Base-by-base conservation (phyloP, 768 basidiomycete genomes). In the Dictyophora rubrovolvata region DNA sequence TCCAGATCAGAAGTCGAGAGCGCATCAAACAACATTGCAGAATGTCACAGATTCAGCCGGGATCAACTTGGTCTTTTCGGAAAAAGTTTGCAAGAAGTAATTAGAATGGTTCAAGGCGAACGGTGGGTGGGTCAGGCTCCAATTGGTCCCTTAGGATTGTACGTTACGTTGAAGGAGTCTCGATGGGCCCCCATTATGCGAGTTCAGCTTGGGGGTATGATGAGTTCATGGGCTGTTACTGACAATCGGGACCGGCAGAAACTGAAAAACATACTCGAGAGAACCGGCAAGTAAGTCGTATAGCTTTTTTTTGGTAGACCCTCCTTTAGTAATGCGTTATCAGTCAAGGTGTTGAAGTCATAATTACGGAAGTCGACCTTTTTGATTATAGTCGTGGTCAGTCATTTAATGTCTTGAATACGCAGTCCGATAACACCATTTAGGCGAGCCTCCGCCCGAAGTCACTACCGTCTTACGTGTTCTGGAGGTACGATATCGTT, bases 381-480 rank as follows among this genome's bases (percentile, higher is more conserved):
- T 97, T 96, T 68, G 90, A 96, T 66, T 94, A 81, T 64, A 75
- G 76, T 37, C 60, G 64, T 1, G 93, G 93, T 23, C 7, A 51
- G 20, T 42, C 14, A 50, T 5, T 18, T 5, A 17, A 12, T 20
- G 1, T 52, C 20, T 37, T 22, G 10, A 34, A 12, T n/a, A 7
- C 36, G 1, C 28, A 37, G 6, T 16, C 16, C 14, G 20, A n/a
- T 52, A 34, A 51, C 49, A 6, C 12, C 17, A 3, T 52, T 20
- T 36, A 59, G 57, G 57, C 47, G 92, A 95, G 66, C 85, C 87
- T 11, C 77, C 79, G 1, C 66, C 67, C 18, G 60, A 78, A 20
- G 77, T 85, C 54, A 73, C 82, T 2, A 97, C 94, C 6, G 79
- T 94, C 22, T 75, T 95, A 22, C 85, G 92, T 22, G 86, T 86